Base-by-base conservation (phyloP, 2,329 filamentous ascomycete genomes). In the Zopfia rhizophila region DNA sequence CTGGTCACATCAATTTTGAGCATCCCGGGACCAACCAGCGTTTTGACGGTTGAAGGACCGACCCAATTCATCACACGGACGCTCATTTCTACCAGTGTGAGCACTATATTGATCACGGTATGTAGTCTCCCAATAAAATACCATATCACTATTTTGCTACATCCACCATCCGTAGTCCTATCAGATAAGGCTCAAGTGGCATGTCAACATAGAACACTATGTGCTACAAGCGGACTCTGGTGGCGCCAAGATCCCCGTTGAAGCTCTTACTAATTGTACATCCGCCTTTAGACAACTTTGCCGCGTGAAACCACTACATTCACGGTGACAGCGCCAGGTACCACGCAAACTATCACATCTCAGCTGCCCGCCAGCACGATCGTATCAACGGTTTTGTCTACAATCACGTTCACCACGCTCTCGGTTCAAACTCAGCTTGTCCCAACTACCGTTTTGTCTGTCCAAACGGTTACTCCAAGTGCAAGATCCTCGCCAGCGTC, bases 341-440 rank as follows among this genome's bases (percentile, higher is more conserved):
- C 52, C 3, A 66, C 61, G 7, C 27, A 51, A 12, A 57, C 55
- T 3, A 38, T 65, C 4, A 69, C 66, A 3, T 56, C 61, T 7
- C 54, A 58, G 2, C 38, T 69, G 13, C 65, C 65, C 2, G 55
- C 53, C 6, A 58, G 49, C 13, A 68, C 63, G 0, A 51, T 61
- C 2, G 48, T 59, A 7, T 60, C 46, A 7, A 61, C 56, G 1
- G 45, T 61, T 19, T 13, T 63, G 11, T 63, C 57, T 0, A 68
- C 64, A 1, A 42, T 57, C 3, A 59, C 55, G 13, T 56, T 48
- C 18, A 46, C 40, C 7, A 32, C 40, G 12, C 5, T 38, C 21
- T 35, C 61, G 25, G 54, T 54, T 1, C 45, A 51, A 6, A 65
- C 58, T 8, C 44, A 56, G 13, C 21, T 60, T 3, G 38, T 58